Evolutionary conservation across 2,329 filamentous ascomycete species (phyloP), one percentile per base, ranked within the genome.

Genomic region (Aschersonia sp.): DNA sequence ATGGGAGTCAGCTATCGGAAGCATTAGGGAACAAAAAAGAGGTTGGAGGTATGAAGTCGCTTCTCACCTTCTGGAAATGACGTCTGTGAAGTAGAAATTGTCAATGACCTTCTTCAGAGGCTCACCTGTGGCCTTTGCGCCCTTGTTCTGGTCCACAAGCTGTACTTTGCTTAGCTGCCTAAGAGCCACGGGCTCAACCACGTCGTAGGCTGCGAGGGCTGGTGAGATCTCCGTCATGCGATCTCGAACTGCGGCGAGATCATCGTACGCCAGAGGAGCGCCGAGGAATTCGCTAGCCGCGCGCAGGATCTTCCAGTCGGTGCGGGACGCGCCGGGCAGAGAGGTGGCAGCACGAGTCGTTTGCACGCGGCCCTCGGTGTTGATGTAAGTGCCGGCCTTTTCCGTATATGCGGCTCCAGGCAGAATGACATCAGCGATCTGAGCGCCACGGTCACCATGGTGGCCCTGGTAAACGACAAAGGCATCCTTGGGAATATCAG

Each of bases 291-390:
- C 92, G 61, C 85, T 92, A 49, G 78, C 81, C 20, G 92, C 92
- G 54, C 92, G 87, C 57, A 98, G 82, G 60, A 98, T 97, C 80
- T 97, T 98, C 92, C 92, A 98, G 71, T 98, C 92, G 53, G 92
- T 91, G 61, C 92, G 81, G 49, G 91, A 81, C 47, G 89, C 92
- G 51, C 92, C 92, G 30, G 89, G 87, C 54, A 95, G 75, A 44
- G 85, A 85, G 40, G 89, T 94, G 31, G 92, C 92, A 45, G 87
- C 84, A 55, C 92, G 85, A 47, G 86, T 92, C 73, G 95, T 84
- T 71, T 98, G 92, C 29, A 92, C 88, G 58, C 92, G 86, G 49
- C 92, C 92, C 68, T 98, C 92, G 0, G 92, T 97, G 78, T 97
- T 98, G 69, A 98, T 80, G 61, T 94, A 98, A 43, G 92, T 98